Evolutionary conservation across 1,284 basidiomycete genomes (phyloP).

Genomic region (Leccinum variabile): DNA sequence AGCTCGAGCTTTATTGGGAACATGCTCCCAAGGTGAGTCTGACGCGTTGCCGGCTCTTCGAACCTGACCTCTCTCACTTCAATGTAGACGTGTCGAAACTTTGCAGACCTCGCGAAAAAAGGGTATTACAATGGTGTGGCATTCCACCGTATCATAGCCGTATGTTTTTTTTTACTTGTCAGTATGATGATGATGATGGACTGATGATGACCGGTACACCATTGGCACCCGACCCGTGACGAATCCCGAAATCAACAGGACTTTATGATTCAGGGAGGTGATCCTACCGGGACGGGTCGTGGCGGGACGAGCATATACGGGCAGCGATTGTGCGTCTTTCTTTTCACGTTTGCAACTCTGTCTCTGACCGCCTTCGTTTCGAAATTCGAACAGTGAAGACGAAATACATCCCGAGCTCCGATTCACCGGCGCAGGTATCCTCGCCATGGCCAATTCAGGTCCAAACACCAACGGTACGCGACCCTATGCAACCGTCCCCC

Average conservation of each 20-base stretch:
- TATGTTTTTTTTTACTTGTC: constrained; percentile 36
- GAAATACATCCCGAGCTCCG: constrained; percentile 86
- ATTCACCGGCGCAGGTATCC: constrained; percentile 94
- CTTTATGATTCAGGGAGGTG: constrained; percentile 95
- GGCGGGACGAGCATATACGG: constrained; percentile 94
- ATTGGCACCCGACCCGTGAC: no score
- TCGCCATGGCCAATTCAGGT: constrained; percentile 96
- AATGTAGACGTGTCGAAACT: constrained; percentile 88
- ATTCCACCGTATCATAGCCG: constrained; percentile 88
- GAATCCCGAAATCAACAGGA: constrained; percentile 44
- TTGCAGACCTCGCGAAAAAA: constrained; percentile 79
- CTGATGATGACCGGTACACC: neutral
- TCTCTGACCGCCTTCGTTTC: no score
- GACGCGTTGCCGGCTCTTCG: neutral
- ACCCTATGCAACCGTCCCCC: no score
- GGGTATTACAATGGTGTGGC: constrained; percentile 85
- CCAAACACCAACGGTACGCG: constrained; percentile 86
- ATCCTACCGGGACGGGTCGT: constrained; percentile 92
- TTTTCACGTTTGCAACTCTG: no score
- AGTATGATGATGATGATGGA: neutral
- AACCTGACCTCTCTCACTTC: neutral
- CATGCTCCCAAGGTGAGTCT: constrained; percentile 80
- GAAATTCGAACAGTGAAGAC: constrained; percentile 57
- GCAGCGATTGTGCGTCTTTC: constrained; percentile 71
- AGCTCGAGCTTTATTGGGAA: constrained; percentile 87